phyloP scores from a whole-genome alignment of 257 asterid genomes.

The Fraxinus excelsior region DNA sequence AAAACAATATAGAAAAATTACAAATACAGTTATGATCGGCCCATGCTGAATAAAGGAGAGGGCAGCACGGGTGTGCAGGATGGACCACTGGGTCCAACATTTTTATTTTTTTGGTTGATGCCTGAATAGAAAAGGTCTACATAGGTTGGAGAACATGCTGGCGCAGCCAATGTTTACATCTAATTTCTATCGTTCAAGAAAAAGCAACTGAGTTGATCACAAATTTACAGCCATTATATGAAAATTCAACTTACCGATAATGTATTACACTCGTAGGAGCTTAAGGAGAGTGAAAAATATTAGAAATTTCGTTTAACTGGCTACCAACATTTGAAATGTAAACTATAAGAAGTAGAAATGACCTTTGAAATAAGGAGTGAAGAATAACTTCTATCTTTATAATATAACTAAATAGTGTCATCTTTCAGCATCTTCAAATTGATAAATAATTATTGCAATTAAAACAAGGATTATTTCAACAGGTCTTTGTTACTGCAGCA shows the following conservation, averaged over 20 bases:
- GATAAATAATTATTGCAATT: constrained; percentile 3
- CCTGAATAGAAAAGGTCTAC: neutral
- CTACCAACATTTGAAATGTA: neutral
- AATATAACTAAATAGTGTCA: neutral
- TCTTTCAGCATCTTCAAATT: neutral
- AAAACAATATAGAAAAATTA: neutral
- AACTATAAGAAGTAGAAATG: neutral
- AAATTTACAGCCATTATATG: neutral
- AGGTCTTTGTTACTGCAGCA: constrained; percentile 10
- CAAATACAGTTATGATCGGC: neutral
- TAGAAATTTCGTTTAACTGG: neutral
- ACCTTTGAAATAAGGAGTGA: neutral
- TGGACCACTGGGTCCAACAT: neutral
- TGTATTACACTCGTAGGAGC: neutral
- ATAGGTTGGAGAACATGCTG: neutral
- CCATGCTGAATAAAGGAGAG: neutral
- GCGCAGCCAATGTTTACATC: neutral
- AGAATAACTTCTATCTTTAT: neutral
- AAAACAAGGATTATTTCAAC: constrained; percentile 14
- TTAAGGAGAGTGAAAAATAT: neutral
- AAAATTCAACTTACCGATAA: neutral
- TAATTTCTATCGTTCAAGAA: neutral
- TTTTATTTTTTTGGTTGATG: neutral
- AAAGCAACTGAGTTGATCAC: neutral
- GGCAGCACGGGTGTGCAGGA: neutral